Conservation (phyloP, 2,329 filamentous ascomycete genomes). For the Colletotrichum chrysophilum region DNA sequence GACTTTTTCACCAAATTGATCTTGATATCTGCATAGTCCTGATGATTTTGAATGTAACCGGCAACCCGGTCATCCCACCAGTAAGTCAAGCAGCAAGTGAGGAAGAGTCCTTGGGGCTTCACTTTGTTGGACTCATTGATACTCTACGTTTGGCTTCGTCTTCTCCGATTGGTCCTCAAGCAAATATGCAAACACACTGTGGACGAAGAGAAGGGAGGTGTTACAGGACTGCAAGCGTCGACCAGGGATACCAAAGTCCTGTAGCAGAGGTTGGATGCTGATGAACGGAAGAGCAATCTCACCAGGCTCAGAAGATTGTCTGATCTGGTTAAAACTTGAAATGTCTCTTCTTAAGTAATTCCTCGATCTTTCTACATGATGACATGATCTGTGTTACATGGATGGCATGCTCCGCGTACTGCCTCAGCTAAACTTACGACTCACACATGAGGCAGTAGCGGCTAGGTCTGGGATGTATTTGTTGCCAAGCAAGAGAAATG, state of each 20-base stretch:
- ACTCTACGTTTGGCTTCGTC: background rate
- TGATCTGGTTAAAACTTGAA: no score
- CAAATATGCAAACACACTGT: no score
- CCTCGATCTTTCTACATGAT: no score
- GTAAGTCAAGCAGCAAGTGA: background rate
- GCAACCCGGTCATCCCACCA: background rate
- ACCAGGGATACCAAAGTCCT: rapidly evolving
- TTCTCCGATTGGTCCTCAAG: no score
- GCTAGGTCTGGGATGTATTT: background rate
- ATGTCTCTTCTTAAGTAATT: no score
- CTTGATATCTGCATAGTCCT: rapidly evolving
- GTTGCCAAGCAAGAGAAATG: no score
- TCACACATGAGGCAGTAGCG: no score
- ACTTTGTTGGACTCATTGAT: background rate
- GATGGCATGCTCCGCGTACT: no score
- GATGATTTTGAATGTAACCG: background rate
- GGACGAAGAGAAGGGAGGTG: rapidly evolving
- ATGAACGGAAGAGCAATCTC: no score
- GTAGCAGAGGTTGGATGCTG: background rate
- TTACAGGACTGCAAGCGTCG: rapidly evolving
- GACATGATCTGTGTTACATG: no score
- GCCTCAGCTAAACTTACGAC: no score
- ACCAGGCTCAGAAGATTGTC: no score
- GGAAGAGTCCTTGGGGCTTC: background rate
- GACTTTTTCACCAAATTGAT: background rate